A percentile compares a stretch with the other conserved stretches of the same genome.
phyloP scores from a whole-genome alignment of 1,284 basidiomycete genomes.

The Cryptococcus floricola region DNA sequence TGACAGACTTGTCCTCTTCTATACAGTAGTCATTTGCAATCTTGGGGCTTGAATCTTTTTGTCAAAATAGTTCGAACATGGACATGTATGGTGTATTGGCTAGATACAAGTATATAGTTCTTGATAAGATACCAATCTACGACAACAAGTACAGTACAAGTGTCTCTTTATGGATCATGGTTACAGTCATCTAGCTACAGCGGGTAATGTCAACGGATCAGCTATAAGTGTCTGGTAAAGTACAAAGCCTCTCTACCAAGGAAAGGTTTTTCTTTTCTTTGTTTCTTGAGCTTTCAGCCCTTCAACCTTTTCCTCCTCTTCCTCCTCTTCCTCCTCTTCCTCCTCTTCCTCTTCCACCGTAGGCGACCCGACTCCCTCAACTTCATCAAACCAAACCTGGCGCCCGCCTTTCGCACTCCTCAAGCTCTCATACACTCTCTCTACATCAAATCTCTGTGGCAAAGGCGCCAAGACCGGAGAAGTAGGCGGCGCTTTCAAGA shows the following conservation, averaged over 20 bases:
- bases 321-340: not conserved
- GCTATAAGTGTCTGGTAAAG: not conserved
- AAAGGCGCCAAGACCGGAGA: not conserved
- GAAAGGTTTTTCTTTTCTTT: not conserved
- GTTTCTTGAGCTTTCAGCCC: not conserved
- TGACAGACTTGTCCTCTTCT: conserved; percentile 47
- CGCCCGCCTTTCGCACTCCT: not conserved
- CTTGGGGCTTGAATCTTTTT: not conserved
- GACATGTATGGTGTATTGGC: not conserved
- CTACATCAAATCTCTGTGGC: not conserved
- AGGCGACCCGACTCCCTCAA: conserved; percentile 1
- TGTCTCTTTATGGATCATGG: not conserved
- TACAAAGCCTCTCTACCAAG: not conserved
- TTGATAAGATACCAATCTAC: not conserved
- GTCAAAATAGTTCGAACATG: not conserved
- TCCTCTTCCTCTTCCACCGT: not conserved
- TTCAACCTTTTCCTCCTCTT: not conserved
- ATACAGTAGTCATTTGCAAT: conserved; percentile 3
- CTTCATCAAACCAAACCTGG: conserved; percentile 1
- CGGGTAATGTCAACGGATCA: not conserved
- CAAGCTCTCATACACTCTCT: conserved; percentile 1
- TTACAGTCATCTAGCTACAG: not conserved
- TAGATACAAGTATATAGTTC: not conserved
- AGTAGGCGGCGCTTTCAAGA: not conserved
- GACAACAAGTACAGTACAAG: not conserved